Base-by-base conservation (phyloP, 169 alveolate species). In the Sarcocystis neurona region DNA sequence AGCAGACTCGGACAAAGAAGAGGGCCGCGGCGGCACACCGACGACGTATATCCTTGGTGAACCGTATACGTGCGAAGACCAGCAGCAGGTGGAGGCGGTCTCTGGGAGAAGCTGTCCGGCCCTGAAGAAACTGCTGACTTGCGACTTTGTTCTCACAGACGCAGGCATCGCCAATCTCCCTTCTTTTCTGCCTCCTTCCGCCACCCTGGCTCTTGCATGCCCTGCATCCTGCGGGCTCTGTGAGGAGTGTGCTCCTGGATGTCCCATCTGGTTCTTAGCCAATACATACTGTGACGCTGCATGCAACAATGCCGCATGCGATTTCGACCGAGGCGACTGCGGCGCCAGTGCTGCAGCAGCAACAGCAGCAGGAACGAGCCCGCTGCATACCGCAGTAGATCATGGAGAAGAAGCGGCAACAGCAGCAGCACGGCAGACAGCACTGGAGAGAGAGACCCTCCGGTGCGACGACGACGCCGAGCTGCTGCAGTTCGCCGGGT, bases 301-400 rank as follows among this genome's bases (percentile, higher is more conserved):
- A n/a, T 93, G 95, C 68, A 89, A 93, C 88, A 90, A 86, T 23
- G 87, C 93, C 6, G 93, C 87, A 30, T 93, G 95, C 70, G 84
- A 89, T 78, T 93, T 70, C 78, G 95, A 93, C 82, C 93, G 90
- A 23, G 94, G 92, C 18, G 95, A 93, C 91, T 93, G 95, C 53
- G 58, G 48, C 39, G 30, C 30, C 5, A n/a, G n/a, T n/a, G n/a
- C n/a, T n/a, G n/a, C n/a, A n/a, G n/a, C n/a, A n/a, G n/a, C n/a
- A n/a, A n/a, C n/a, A n/a, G n/a, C n/a, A n/a, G n/a, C n/a, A 0
- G 60, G 32, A 46, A 23, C n/a, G 0, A 37, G 39, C 75, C 58
- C 10, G 90, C 48, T 10, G 23, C 44, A 23, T 34, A 84, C 80
- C 37, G 77, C 89, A 30, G 77, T 27, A 37, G 87, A 32, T 79